These are phyloP conservation scores for Plasmodium malariae DNA, from an alignment of 169 alveolate species.

Conservation along the genomic window DNA sequence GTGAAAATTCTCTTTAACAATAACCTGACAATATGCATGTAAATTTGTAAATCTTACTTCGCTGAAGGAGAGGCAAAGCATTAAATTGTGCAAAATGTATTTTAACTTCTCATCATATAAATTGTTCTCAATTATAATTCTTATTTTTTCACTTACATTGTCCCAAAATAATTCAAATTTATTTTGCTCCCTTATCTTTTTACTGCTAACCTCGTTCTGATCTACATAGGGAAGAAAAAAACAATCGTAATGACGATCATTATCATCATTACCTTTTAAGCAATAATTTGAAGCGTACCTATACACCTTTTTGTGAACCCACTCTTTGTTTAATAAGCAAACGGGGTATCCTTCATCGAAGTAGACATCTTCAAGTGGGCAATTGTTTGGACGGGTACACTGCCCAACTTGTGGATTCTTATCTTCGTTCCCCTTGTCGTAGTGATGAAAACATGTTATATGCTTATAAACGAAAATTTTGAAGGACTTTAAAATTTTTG, in stretches of 20 bases:
- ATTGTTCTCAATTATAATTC: slow-evolving; percentile 37
- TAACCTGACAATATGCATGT: slow-evolving; percentile 13
- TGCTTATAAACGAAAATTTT: not conserved
- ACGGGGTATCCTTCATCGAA: no score
- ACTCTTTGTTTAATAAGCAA: not conserved
- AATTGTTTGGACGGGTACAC: no score
- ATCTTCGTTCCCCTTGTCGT: no score
- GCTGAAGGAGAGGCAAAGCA: slow-evolving; percentile 13
- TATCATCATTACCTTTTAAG: not conserved
- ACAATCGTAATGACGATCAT: no score
- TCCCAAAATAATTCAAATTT: slow-evolving; percentile 10
- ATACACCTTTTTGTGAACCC: not conserved
- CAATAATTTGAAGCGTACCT: not conserved
- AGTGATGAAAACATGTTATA: slow-evolving; percentile 12
- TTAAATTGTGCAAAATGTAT: slow-evolving; percentile 34
- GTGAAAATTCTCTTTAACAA: slow-evolving; percentile 3
- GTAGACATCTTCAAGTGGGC: no score
- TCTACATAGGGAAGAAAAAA: not conserved
- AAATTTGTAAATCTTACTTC: slow-evolving; percentile 15
- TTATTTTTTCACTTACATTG: slow-evolving; percentile 17
- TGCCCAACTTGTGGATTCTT: not conserved
- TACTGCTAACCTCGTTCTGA: not conserved
- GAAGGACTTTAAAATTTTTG: slow-evolving; percentile 20
- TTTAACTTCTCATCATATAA: slow-evolving; percentile 16
- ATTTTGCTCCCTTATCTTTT: not conserved